Percentiles rank a stretch among this genome's conserved stretches.
These are phyloP conservation scores for Penstemon davidsonii DNA, from an alignment of 257 asterid species.

Conservation along the genomic window DNA sequence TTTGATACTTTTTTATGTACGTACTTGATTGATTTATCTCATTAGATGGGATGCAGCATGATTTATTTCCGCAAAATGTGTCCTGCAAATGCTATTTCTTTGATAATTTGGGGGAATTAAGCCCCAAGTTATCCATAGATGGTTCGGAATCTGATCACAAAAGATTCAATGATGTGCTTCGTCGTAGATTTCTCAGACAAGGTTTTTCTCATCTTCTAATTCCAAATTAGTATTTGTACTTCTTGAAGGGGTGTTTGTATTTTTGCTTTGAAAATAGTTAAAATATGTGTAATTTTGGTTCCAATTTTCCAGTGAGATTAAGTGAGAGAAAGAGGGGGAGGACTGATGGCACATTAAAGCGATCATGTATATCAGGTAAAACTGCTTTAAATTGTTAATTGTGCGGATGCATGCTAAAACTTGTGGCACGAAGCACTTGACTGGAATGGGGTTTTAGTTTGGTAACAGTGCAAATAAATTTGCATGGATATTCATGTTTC, in stretches of 20 bases:
- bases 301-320: slow-evolving; percentile 56
- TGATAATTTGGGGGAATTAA: slow-evolving; percentile 61
- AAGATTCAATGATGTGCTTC: slow-evolving; percentile 63
- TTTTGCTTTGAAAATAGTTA: slow-evolving; percentile 1
- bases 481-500: background rate
- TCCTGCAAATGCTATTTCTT: slow-evolving; percentile 93
- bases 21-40: slow-evolving; percentile 12
- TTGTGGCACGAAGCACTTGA: background rate
- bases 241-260: slow-evolving; percentile 12
- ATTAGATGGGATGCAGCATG: slow-evolving; percentile 71
- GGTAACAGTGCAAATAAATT: background rate
- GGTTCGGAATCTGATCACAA: slow-evolving; percentile 40
- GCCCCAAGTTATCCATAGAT: slow-evolving; percentile 33
- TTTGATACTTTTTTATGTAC: slow-evolving; percentile 10
- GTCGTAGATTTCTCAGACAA: slow-evolving; percentile 90
- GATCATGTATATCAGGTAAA: slow-evolving; percentile 50
- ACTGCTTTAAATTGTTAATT: background rate
- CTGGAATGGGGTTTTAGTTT: slow-evolving; percentile 4
- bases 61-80: slow-evolving; percentile 66
- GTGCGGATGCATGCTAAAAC: slow-evolving; percentile 8
- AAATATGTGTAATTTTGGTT: slow-evolving; percentile 18
- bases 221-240: background rate
- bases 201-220: slow-evolving; percentile 38
- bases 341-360: slow-evolving; percentile 35
- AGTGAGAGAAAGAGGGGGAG: slow-evolving; percentile 63